Evolutionary conservation across 2,329 filamentous ascomycete genomes (phyloP).

Genomic region (Aureobasidium zeae): DNA sequence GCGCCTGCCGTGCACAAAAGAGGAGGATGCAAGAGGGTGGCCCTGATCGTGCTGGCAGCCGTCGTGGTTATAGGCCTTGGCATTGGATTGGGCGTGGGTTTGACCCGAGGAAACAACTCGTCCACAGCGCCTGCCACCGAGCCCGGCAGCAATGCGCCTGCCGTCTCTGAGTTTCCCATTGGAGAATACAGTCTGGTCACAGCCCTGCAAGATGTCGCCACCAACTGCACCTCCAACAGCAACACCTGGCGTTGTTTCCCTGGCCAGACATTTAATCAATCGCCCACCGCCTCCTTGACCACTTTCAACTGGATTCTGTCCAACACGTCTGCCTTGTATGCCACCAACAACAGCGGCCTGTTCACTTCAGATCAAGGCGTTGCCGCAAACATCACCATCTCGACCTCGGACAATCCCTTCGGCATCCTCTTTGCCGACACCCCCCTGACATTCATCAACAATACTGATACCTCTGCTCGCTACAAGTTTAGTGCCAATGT

Average conservation of each 20-base stretch:
- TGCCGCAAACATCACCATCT: slow-evolving; percentile 32
- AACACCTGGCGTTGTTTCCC: slow-evolving; percentile 56
- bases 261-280: slow-evolving; percentile 40
- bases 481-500: slow-evolving; percentile 49
- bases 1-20: slow-evolving; percentile 13
- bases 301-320: slow-evolving; percentile 56
- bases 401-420: slow-evolving; percentile 48
- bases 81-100: slow-evolving; percentile 33
- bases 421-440: slow-evolving; percentile 47
- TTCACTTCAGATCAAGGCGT: slow-evolving; percentile 45
- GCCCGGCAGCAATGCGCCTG: slow-evolving; percentile 14
- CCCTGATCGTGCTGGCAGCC: slow-evolving; percentile 26
- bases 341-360: slow-evolving; percentile 43
- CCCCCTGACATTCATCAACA: slow-evolving; percentile 42
- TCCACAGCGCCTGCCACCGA: slow-evolving; percentile 16
- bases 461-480: slow-evolving; percentile 39
- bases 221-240: slow-evolving; percentile 50
- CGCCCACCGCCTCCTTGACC: slow-evolving; percentile 31
- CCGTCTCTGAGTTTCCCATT: slow-evolving; percentile 43
- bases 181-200: slow-evolving; percentile 55
- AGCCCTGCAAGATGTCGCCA: slow-evolving; percentile 44
- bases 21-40: slow-evolving; percentile 32
- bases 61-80: slow-evolving; percentile 29
- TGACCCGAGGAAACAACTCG: slow-evolving; percentile 15
- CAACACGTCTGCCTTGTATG: slow-evolving; percentile 31